phyloP scores from a whole-genome alignment of 192 early-diverging fungal genomes.

The Podila clonocystis region DNA sequence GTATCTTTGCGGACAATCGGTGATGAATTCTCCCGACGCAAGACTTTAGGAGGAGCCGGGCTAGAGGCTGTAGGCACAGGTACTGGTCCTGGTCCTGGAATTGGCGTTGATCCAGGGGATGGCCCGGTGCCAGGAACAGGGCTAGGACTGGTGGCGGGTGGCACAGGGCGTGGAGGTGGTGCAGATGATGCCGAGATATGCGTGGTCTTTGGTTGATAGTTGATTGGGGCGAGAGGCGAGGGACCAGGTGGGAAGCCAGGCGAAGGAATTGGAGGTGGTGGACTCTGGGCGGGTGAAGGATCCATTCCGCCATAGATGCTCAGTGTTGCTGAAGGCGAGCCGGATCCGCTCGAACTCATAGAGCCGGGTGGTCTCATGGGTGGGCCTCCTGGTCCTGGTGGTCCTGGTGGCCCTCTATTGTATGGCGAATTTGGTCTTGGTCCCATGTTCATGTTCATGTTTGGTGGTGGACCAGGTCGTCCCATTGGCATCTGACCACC shows the following conservation, averaged over 20 bases:
- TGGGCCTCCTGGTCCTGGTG: neutral
- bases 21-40: conserved; percentile 39
- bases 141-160: neutral
- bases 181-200: neutral
- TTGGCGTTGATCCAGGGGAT: conserved; percentile 2
- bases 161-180: neutral
- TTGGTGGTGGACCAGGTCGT: conserved; percentile 11
- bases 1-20: conserved; percentile 28
- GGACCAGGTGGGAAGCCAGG: neutral
- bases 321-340: neutral
- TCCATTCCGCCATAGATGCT: conserved; percentile 21
- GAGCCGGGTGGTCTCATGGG: neutral
- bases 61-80: conserved; percentile 7
- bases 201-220: neutral
- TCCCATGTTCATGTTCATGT: conserved; percentile 12
- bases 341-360: neutral
- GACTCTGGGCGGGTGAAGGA: conserved; percentile 7
- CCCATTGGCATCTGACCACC: neutral
- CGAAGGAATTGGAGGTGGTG: conserved; percentile 2
- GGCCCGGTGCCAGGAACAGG: neutral
- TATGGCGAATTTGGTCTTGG: too few relatives aligned
- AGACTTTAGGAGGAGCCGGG: conserved; percentile 13
- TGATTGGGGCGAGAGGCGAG: too few relatives aligned
- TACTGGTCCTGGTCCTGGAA: conserved; percentile 27
- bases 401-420: too few relatives aligned